Percentiles rank a stretch among this genome's conserved stretches.
phyloP scores from a whole-genome alignment of 169 alveolate species.

The Plasmodium blacklocki region DNA sequence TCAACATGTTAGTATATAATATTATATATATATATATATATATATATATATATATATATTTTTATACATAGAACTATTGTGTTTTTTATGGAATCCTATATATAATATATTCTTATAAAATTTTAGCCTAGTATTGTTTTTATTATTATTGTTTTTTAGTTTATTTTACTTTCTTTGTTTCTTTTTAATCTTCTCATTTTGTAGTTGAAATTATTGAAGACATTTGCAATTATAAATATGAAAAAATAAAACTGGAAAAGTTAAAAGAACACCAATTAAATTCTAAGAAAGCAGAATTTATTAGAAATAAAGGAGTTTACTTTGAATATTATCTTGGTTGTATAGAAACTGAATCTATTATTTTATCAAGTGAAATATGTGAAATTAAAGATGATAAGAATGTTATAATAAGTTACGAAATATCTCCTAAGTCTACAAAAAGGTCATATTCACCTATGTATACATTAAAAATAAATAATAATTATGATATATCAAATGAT shows the following conservation, averaged over 20 bases:
- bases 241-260: constrained; percentile 40
- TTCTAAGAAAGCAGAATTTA: constrained; percentile 26
- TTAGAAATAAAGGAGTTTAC: constrained; percentile 61
- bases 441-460: constrained; percentile 70
- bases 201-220: constrained; percentile 64
- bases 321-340: constrained; percentile 70
- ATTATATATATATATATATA: neutral
- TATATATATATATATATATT: neutral
- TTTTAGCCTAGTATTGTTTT: neutral
- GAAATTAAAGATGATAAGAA: constrained; percentile 55
- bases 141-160: neutral
- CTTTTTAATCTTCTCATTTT: neutral
- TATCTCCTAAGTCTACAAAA: constrained; percentile 56
- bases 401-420: constrained; percentile 40
- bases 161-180: neutral
- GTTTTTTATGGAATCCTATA: neutral
- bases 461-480: constrained; percentile 40
- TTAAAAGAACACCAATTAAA: constrained; percentile 40
- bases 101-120: neutral
- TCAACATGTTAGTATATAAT: neutral
- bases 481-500: constrained; percentile 60
- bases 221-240: constrained; percentile 23
- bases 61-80: neutral
- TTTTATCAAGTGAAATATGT: constrained; percentile 61
- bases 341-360: constrained; percentile 65